A percentile compares a stretch with the other conserved stretches of the same genome.
phyloP scores from a whole-genome alignment of 495 filamentous ascomycete species.

The Penicillium diatomitis region DNA sequence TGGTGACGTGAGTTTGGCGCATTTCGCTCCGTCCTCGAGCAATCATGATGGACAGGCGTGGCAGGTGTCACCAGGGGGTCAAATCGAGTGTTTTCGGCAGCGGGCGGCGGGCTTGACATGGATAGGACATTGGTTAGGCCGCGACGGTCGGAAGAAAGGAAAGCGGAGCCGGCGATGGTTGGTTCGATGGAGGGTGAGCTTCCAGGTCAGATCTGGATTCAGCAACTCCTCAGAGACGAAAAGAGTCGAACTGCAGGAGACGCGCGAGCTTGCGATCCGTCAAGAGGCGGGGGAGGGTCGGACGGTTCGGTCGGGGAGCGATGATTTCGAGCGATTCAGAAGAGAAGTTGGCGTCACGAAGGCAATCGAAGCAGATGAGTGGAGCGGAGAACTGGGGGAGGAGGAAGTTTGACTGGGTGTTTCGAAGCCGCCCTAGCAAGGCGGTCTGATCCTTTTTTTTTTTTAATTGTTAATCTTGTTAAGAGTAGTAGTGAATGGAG shows the following conservation, averaged over 20 bases:
- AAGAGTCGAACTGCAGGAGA: not conserved
- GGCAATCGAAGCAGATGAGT: constrained; percentile 13
- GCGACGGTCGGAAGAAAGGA: constrained; percentile 24
- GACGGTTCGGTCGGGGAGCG: constrained; percentile 5
- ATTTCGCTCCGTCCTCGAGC: constrained; percentile 25
- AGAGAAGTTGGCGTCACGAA: constrained; percentile 14
- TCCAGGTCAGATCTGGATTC: not conserved
- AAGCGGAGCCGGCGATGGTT: constrained; percentile 12
- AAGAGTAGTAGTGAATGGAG: too few relatives aligned
- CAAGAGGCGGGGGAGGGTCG: constrained; percentile 2
- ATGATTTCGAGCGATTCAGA: constrained; percentile 9
- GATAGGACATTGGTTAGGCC: constrained; percentile 44
- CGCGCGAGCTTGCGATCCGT: too few relatives aligned
- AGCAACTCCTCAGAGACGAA: not conserved
- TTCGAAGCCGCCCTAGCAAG: not conserved
- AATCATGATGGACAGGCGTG: constrained; percentile 40
- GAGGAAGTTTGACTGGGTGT: not conserved
- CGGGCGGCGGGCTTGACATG: constrained; percentile 48
- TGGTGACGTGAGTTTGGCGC: constrained; percentile 36
- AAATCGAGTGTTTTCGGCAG: constrained; percentile 39
- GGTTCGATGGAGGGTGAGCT: constrained; percentile 2
- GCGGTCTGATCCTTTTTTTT: not conserved
- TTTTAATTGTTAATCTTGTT: not conserved
- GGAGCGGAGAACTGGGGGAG: constrained; percentile 3
- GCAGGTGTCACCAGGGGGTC: constrained; percentile 43